Evolutionary conservation across 1,284 basidiomycete species (phyloP).

Genomic region (Trametes polyzona): DNA sequence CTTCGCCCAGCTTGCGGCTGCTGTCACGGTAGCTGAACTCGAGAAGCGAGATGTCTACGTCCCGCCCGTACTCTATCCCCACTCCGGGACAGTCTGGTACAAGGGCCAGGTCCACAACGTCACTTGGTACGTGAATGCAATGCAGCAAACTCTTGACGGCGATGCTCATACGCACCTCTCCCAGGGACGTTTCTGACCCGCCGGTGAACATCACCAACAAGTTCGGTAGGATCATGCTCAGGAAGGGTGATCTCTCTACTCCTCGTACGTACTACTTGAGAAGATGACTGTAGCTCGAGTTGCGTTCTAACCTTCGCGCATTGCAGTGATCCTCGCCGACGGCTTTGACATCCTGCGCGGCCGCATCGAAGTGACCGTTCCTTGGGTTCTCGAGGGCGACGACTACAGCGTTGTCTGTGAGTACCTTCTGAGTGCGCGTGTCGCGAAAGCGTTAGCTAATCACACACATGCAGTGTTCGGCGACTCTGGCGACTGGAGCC

Average conservation of each 20-base stretch:
- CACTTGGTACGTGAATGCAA: conserved; percentile 42
- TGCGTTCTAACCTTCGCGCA: too few relatives aligned
- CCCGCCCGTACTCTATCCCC: conserved; percentile 44
- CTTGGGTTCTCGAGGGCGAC: conserved; percentile 13
- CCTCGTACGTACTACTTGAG: conserved; percentile 19
- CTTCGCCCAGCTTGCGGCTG: conserved; percentile 15
- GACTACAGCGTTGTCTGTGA: conserved; percentile 22
- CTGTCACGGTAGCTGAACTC: conserved; percentile 8
- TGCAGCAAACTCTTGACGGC: background rate
- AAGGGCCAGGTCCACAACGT: conserved; percentile 44
- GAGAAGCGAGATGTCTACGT: conserved; percentile 45
- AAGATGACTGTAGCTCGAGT: too few relatives aligned
- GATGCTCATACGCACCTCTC: background rate
- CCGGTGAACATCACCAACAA: conserved; percentile 50
- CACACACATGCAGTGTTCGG: conserved; percentile 24
- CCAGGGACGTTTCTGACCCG: conserved; percentile 42
- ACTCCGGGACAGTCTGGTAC: conserved; percentile 40
- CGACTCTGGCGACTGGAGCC: conserved; percentile 30
- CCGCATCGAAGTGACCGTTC: conserved; percentile 16
- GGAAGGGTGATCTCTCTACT: conserved; percentile 37
- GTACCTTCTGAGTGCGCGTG: background rate
- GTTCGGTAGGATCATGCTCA: conserved; percentile 42
- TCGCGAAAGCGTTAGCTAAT: background rate
- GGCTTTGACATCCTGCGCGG: conserved; percentile 21
- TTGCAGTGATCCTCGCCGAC: conserved; percentile 18